phyloP scores from a whole-genome alignment of 2,329 filamentous ascomycete species.

The Dactylellina drechsleri region DNA sequence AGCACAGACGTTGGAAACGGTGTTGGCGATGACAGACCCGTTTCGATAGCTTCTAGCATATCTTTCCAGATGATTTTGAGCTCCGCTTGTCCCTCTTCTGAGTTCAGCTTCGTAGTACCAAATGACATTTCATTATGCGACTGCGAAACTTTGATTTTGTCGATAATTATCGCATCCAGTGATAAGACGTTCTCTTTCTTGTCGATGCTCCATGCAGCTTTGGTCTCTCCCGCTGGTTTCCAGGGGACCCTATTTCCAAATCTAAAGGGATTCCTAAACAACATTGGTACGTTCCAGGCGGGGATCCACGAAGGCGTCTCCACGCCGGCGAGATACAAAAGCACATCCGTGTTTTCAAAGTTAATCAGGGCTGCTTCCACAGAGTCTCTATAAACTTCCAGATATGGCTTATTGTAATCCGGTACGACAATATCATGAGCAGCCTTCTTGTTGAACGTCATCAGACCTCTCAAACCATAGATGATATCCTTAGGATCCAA shows the following conservation, averaged over 20 bases:
- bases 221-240: constrained; percentile 53
- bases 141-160: constrained; percentile 40
- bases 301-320: constrained; percentile 58
- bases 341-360: constrained; percentile 57
- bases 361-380: constrained; percentile 59
- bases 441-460: constrained; percentile 52
- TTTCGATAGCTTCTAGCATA: constrained; percentile 53
- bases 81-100: constrained; percentile 50
- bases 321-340: constrained; percentile 56
- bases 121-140: constrained; percentile 56
- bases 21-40: constrained; percentile 13
- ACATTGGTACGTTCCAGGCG: constrained; percentile 58
- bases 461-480: constrained; percentile 57
- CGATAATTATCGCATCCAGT: constrained; percentile 50
- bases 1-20: constrained; percentile 49
- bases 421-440: constrained; percentile 50
- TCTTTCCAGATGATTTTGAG: constrained; percentile 55
- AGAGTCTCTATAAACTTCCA: constrained; percentile 57
- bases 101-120: constrained; percentile 55
- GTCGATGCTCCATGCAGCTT: constrained; percentile 57
- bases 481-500: constrained; percentile 56
- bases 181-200: constrained; percentile 54
- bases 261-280: constrained; percentile 59
- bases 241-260: constrained; percentile 59
- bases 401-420: constrained; percentile 56